A percentile compares a stretch with the other conserved stretches of the same genome.
Conservation (phyloP, 495 filamentous ascomycete species). For the Aspergillus ostianus region DNA sequence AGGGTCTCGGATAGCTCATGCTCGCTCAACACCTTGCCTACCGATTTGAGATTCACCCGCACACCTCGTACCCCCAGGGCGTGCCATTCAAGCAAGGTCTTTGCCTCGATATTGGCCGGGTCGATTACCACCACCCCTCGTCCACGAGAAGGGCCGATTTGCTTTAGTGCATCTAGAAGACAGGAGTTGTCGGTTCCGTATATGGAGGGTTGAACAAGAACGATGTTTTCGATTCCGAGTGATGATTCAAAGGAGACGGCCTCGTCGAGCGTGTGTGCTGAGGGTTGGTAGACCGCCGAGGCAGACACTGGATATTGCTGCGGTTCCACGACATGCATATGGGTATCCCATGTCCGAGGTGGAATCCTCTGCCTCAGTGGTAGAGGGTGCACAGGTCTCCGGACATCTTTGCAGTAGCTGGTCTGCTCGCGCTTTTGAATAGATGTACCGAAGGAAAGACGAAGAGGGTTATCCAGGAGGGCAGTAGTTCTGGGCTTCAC, state of each 20-base stretch:
- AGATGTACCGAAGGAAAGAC: slow-evolving; percentile 11
- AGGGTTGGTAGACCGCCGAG: slow-evolving; percentile 37
- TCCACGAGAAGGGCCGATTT: slow-evolving; percentile 41
- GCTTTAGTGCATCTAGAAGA: slow-evolving; percentile 42
- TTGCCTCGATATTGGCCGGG: slow-evolving; percentile 28
- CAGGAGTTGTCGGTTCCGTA: slow-evolving; percentile 56
- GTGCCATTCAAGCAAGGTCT: slow-evolving; percentile 46
- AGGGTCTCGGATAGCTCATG: slow-evolving; percentile 34
- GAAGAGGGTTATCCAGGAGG: slow-evolving; percentile 10
- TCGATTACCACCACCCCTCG: slow-evolving; percentile 52
- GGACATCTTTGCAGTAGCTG: slow-evolving; percentile 16
- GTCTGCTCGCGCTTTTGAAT: slow-evolving; percentile 6
- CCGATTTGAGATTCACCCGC: slow-evolving; percentile 49
- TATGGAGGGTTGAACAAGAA: slow-evolving; percentile 52
- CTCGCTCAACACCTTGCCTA: slow-evolving; percentile 36
- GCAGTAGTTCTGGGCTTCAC: slow-evolving; percentile 12
- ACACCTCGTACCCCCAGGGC: slow-evolving; percentile 49
- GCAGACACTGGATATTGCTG: slow-evolving; percentile 36
- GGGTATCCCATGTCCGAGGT: slow-evolving; percentile 46
- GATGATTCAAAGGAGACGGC: slow-evolving; percentile 40
- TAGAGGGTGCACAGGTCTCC: slow-evolving; percentile 2
- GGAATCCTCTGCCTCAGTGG: slow-evolving; percentile 33
- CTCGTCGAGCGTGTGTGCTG: slow-evolving; percentile 36
- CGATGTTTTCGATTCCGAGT: slow-evolving; percentile 41
- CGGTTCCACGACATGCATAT: slow-evolving; percentile 54